Base-by-base conservation (phyloP, 2,329 filamentous ascomycete genomes). In the Orbilia javanica region DNA sequence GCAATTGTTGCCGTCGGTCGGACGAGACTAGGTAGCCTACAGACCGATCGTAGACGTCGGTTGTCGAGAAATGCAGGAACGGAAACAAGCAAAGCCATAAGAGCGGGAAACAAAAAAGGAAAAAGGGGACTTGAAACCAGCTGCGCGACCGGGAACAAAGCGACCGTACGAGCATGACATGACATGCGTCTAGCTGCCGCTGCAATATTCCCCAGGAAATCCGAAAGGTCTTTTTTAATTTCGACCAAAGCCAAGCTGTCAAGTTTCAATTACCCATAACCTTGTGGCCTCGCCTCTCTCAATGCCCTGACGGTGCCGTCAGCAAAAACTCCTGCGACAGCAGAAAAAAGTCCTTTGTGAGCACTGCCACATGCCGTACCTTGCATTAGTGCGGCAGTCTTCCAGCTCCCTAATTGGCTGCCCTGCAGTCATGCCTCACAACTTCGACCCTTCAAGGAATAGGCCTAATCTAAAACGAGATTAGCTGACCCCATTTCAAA, bases 311-410 rank as follows among this genome's bases (percentile, higher is more conserved):
- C 13, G 31, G 52, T 71, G 55, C 67, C 55, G 44, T 71, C 55
- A 71, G 50, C 50, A 55, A 46, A 63, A 50, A 48, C 31, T 52
- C 34, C 36, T 73, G 60, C 55, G 27, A 73, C 69, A 66, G 18
- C 46, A n/a, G 22, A 52, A 31, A 60, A 52, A 13, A 0, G 1
- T 11, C 34, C 39, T 53, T 31, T 8, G 20, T 42, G 34, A n/a
- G 36, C 69, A 66, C 69, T 52, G 69, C 69, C 60, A 55, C 60
- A 60, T 46, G 46, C 25, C 22, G 68, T 64, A 65, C 57, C 68
- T 70, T 64, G 36, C 57, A 72, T 52, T 55, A 48, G 68, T 72
- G 68, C 68, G 68, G 68, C 68, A 46, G n/a, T 34, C 5, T 18
- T 36, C 13, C 18, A 39, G 44, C 39, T 27, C 34, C 55, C 27